These are phyloP conservation scores for Cryptosporidium baileyi DNA, from an alignment of 169 alveolate species.

Conservation along the genomic window DNA sequence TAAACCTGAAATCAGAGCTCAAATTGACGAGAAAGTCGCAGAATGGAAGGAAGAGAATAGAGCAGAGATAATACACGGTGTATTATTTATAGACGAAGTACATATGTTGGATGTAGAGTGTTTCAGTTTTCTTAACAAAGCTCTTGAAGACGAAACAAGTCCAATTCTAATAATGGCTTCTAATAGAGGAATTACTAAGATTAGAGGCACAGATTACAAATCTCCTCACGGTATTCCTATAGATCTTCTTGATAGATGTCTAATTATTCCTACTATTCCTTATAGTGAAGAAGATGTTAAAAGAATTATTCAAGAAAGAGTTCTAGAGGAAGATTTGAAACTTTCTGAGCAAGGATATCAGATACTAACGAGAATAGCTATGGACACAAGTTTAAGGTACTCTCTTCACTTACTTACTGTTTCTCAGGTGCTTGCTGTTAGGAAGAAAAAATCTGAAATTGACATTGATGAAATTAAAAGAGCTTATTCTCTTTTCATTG, in stretches of 20 bases:
- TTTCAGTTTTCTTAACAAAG: conserved; percentile 97
- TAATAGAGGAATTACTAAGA: conserved; percentile 96
- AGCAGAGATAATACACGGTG: conserved; percentile 92
- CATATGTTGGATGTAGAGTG: conserved; percentile 99
- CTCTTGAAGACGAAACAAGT: conserved; percentile 95
- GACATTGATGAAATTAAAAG: conserved; percentile 93
- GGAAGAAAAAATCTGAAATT: conserved; percentile 89
- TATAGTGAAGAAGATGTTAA: conserved; percentile 89
- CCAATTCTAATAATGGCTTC: conserved; percentile 99
- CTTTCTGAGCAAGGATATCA: conserved; percentile 94
- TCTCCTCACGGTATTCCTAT: conserved; percentile 99
- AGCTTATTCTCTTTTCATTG: conserved; percentile 95
- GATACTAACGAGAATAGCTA: conserved; percentile 93
- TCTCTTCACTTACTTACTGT: conserved; percentile 90
- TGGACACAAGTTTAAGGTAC: conserved; percentile 95
- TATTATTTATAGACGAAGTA: conserved; percentile 98
- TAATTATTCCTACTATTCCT: conserved; percentile 97
- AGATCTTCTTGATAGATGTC: conserved; percentile 96
- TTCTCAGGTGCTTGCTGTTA: conserved; percentile 87
- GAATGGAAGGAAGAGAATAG: conserved; percentile 99
- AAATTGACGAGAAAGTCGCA: conserved; percentile 96
- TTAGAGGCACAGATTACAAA: conserved; percentile 97
- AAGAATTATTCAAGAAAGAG: conserved; percentile 93
- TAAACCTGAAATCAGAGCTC: conserved; percentile 95
- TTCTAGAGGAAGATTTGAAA: conserved; percentile 98